Percentiles rank a stretch among this genome's conserved stretches.
phyloP scores from a whole-genome alignment of 139 green algal species.

The Chloropicon primus region DNA sequence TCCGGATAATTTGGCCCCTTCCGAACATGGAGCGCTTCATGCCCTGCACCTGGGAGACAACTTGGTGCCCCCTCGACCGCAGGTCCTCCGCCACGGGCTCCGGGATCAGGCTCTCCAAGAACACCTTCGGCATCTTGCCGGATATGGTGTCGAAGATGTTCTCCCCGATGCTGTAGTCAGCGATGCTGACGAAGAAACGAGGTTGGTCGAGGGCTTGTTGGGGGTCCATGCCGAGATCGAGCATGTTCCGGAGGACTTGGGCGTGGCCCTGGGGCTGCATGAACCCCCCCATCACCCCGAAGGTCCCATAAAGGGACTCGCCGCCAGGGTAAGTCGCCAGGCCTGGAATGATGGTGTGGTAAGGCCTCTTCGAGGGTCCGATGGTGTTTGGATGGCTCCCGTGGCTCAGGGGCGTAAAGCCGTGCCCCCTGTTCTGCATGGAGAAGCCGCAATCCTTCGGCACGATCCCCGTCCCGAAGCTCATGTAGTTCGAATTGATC shows the following conservation, averaged over 20 bases:
- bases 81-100: slow-evolving; percentile 1
- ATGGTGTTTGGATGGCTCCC: slow-evolving; percentile 36
- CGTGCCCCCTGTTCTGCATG: slow-evolving; percentile 26
- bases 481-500: slow-evolving; percentile 60
- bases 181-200: slow-evolving; percentile 36
- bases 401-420: slow-evolving; percentile 28
- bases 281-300: slow-evolving; percentile 42
- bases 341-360: slow-evolving; percentile 54
- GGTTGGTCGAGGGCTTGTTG: slow-evolving; percentile 48
- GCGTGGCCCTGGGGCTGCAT: slow-evolving; percentile 59
- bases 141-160: slow-evolving; percentile 6
- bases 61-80: background rate
- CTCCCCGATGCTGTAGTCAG: slow-evolving; percentile 27
- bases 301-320: slow-evolving; percentile 3
- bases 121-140: slow-evolving; percentile 22
- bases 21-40: slow-evolving; percentile 33
- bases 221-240: slow-evolving; percentile 49
- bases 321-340: slow-evolving; percentile 22
- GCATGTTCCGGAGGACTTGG: slow-evolving; percentile 43
- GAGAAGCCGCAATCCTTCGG: slow-evolving; percentile 49
- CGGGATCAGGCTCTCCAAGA: slow-evolving; percentile 30
- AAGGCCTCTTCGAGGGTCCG: slow-evolving; percentile 36
- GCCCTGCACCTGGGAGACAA: slow-evolving; percentile 7
- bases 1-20: slow-evolving; percentile 39
- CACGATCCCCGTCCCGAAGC: slow-evolving; percentile 47